Base-by-base conservation (phyloP, 441 rosid genomes). In the Euphorbia corollata region DNA sequence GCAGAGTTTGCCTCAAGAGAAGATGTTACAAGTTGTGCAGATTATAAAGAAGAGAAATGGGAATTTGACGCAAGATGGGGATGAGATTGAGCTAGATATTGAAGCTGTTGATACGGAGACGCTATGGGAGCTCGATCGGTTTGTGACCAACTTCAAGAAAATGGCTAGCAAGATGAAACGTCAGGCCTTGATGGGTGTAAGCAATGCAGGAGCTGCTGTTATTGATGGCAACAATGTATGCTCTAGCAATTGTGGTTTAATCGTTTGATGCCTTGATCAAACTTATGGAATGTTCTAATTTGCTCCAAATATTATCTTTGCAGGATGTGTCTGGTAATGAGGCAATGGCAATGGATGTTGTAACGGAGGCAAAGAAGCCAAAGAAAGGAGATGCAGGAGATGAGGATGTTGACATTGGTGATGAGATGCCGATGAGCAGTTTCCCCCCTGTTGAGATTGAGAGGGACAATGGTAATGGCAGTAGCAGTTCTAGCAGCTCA, bases 361-460 rank as follows among this genome's bases (percentile, higher is more conserved):
- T 63, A 18, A 79, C 68, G 27, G 88, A 84, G 43, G 61, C 71
- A 36, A 86, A 84, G 76, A 90, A 80, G 81, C 82, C 75, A 9
- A 89, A 83, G 83, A 91, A 80, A 74, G 90, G 90, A 56, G 98
- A 90, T 4, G 81, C 75, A 16, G 91, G 93, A 11, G 96, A 93
- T 53, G 99, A 93, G 62, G 97, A 93, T 75, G 97, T 93, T 38
- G 99, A 93, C 79, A 93, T 93, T 56, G 97, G 97, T 11, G 99
- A 93, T 64, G 96, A 89, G 61, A 86, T 89, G 81, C 97, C 99
- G 3, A 73, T 79, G 65, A 86, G 84, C 68, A 85, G 79, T 71
- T 93, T 87, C 36, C 96, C 97, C n/a, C 89, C 96, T 0, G 95
- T 91, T 27, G 96, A 93, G 81, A 93, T 93, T 38, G 97, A 91